phyloP scores from a whole-genome alignment of 306 rosid species.

The Begonia peltatifolia region DNA sequence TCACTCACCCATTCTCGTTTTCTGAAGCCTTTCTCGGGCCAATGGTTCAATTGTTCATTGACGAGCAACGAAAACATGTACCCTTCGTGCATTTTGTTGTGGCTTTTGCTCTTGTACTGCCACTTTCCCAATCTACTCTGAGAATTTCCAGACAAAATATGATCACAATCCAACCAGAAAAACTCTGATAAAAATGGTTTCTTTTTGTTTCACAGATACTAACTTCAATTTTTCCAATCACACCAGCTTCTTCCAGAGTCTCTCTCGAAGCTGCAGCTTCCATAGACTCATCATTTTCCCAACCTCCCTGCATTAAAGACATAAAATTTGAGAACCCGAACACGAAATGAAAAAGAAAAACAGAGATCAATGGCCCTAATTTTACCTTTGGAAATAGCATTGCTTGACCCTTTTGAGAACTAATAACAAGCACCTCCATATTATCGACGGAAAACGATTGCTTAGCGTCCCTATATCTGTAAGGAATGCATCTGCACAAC shows the following conservation, averaged over 20 bases:
- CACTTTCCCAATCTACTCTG: constrained; percentile 61
- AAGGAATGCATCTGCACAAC: constrained; percentile 73
- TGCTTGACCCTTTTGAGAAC: constrained; percentile 75
- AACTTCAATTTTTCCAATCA: constrained; percentile 59
- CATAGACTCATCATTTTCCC: constrained; percentile 78
- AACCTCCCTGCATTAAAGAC: constrained; percentile 56
- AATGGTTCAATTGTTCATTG: constrained; percentile 36
- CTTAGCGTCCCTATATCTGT: constrained; percentile 33
- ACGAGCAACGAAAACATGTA: constrained; percentile 80
- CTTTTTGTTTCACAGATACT: constrained; percentile 15
- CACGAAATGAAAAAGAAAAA: background rate
- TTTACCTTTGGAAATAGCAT: constrained; percentile 89
- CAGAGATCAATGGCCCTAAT: background rate
- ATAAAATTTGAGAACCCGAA: background rate
- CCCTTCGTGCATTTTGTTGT: constrained; percentile 38
- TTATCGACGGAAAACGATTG: constrained; percentile 8
- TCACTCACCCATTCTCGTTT: constrained; percentile 69
- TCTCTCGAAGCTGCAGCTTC: constrained; percentile 81
- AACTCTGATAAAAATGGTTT: no score
- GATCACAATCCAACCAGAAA: no score
- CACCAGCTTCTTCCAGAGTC: constrained; percentile 89
- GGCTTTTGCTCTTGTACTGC: constrained; percentile 72
- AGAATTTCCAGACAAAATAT: background rate
- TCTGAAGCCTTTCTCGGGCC: constrained; percentile 69
- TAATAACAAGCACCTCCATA: constrained; percentile 74